phyloP scores from a whole-genome alignment of 1,284 basidiomycete species.

The Fistulina hepatica region DNA sequence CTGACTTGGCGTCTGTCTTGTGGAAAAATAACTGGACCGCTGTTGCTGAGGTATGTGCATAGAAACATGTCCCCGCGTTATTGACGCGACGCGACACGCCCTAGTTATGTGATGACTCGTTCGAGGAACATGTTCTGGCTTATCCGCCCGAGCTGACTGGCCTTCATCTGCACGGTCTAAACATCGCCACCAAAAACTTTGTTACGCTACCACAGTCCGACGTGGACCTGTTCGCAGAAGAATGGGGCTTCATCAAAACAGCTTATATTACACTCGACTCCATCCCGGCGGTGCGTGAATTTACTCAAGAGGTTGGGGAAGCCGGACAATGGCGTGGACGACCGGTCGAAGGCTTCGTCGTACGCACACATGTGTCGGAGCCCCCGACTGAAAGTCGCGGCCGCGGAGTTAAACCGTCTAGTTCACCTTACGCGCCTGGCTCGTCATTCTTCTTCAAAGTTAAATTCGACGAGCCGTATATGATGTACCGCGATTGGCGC shows the following conservation, averaged over 20 bases:
- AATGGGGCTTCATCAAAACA: conserved; percentile 91
- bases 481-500: conserved; percentile 98
- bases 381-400: conserved; percentile 25
- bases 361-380: conserved; percentile 60
- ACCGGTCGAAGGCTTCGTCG: conserved; percentile 93
- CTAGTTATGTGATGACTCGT: conserved; percentile 95
- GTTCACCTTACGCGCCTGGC: conserved; percentile 60
- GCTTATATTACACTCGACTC: conserved; percentile 48
- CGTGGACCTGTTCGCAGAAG: conserved; percentile 74
- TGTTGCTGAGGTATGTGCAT: conserved; percentile 66
- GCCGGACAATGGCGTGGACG: conserved; percentile 77
- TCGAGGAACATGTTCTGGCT: conserved; percentile 94
- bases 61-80: no score
- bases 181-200: conserved; percentile 65
- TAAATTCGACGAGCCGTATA: conserved; percentile 98
- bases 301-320: conserved; percentile 61
- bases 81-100: neutral
- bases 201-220: conserved; percentile 56
- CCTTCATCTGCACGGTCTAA: conserved; percentile 90
- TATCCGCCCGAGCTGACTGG: conserved; percentile 80
- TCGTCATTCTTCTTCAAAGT: conserved; percentile 98
- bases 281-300: conserved; percentile 60
- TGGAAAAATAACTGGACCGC: conserved; percentile 87
- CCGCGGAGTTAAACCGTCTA: conserved; percentile 12
- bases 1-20: conserved; percentile 63